These are phyloP conservation scores for Blastobotrys attinorum DNA, from an alignment of 805 yeast genomes.

Conservation along the genomic window DNA sequence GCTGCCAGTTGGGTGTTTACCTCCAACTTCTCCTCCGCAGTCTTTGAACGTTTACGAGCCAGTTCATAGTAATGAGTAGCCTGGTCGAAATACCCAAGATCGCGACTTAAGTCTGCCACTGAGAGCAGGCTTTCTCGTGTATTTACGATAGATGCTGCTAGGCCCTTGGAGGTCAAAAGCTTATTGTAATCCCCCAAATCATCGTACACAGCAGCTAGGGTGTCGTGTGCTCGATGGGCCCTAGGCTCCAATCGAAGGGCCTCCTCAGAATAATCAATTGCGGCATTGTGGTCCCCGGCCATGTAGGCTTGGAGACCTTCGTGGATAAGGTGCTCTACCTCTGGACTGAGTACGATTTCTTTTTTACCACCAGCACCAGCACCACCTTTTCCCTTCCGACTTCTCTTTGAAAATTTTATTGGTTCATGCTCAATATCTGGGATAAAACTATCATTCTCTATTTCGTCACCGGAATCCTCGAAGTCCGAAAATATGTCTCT, in stretches of 20 bases:
- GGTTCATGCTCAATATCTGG: slow-evolving; percentile 1
- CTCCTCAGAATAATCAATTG: slow-evolving; percentile 25
- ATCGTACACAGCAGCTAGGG: slow-evolving; percentile 41
- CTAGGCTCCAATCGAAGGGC: slow-evolving; percentile 25
- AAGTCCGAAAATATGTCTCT: slow-evolving; percentile 17
- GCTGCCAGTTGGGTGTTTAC: slow-evolving; percentile 69
- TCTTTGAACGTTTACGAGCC: slow-evolving; percentile 61
- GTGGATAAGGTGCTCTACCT: slow-evolving; percentile 56
- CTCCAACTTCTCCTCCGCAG: slow-evolving; percentile 76
- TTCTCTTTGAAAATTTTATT: slow-evolving; percentile 1
- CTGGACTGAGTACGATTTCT: slow-evolving; percentile 37
- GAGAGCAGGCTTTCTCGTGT: no score
- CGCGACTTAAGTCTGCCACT: slow-evolving; percentile 78
- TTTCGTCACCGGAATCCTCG: slow-evolving; percentile 21
- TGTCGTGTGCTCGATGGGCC: slow-evolving; percentile 24
- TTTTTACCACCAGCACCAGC: background rate
- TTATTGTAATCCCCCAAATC: slow-evolving; percentile 30
- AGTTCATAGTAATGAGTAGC: slow-evolving; percentile 53
- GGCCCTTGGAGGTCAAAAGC: slow-evolving; percentile 28
- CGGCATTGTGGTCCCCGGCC: slow-evolving; percentile 33
- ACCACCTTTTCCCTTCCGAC: background rate
- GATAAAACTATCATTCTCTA: slow-evolving; percentile 17
- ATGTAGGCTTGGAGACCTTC: slow-evolving; percentile 80
- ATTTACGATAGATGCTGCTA: slow-evolving; percentile 71
- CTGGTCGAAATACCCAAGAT: slow-evolving; percentile 57